Conservation (phyloP, 495 filamentous ascomycete genomes). For the Talaromyces borbonicus region DNA sequence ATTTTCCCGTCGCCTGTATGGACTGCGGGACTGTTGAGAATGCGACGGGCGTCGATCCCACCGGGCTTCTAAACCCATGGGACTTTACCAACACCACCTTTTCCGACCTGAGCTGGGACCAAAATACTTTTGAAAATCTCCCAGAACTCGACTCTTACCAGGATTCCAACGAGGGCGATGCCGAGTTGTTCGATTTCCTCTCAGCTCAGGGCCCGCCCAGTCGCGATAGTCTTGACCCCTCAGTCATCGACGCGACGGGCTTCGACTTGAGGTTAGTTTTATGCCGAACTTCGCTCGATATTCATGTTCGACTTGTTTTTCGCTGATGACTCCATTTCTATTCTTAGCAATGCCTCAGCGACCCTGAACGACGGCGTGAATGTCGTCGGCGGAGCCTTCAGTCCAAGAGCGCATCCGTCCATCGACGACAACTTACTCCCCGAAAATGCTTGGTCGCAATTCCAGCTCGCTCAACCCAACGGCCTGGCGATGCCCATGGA, state of each 20-base stretch:
- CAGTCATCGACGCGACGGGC: conserved; percentile 16
- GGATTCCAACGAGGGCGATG: conserved; percentile 33
- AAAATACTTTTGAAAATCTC: conserved; percentile 29
- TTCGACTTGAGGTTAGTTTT: conserved; percentile 12
- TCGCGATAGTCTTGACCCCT: conserved; percentile 10
- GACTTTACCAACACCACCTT: conserved; percentile 15
- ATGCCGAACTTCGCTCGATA: no score
- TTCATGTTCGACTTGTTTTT: no score
- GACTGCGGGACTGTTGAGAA: conserved; percentile 33
- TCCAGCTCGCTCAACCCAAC: conserved; percentile 30
- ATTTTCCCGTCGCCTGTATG: conserved; percentile 20
- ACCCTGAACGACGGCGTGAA: conserved; percentile 22
- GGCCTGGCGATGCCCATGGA: conserved; percentile 28
- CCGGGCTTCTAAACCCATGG: conserved; percentile 35
- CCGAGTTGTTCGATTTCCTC: conserved; percentile 28
- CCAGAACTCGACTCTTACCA: conserved; percentile 37
- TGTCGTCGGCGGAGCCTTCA: conserved; percentile 32
- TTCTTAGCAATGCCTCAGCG: neutral
- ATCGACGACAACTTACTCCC: conserved; percentile 35
- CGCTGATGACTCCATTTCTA: neutral
- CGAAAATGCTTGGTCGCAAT: conserved; percentile 34
- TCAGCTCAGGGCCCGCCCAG: conserved; percentile 23
- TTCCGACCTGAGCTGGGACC: conserved; percentile 33
- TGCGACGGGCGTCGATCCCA: conserved; percentile 41
- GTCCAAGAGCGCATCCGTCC: conserved; percentile 33